Conservation (phyloP, 2,329 filamentous ascomycete species). For the Apiospora malaysiana region DNA sequence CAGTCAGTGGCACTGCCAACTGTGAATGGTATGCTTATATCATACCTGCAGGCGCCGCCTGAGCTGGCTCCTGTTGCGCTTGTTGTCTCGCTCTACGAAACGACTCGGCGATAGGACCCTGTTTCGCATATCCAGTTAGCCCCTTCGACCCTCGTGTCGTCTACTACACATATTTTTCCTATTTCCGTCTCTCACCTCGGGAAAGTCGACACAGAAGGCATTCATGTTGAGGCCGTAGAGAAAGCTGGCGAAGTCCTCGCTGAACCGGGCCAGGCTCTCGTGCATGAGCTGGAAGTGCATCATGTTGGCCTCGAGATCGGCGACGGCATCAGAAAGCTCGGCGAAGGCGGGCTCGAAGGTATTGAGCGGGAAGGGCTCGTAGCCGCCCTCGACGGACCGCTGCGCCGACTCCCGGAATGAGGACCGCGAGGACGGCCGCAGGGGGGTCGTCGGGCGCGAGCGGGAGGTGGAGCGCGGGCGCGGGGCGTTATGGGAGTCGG, state of each 20-base stretch:
- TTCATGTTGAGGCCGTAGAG: conserved; percentile 98
- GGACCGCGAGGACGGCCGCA: conserved; percentile 87
- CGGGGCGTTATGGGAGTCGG: conserved; percentile 13
- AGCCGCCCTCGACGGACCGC: conserved; percentile 56
- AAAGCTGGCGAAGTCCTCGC: conserved; percentile 94
- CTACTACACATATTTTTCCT: too few relatives aligned
- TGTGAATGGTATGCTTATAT: conserved; percentile 16
- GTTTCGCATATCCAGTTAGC: neutral
- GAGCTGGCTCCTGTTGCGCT: conserved; percentile 53
- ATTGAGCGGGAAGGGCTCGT: conserved; percentile 74
- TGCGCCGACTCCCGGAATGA: conserved; percentile 82
- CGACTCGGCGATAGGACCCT: conserved; percentile 85
- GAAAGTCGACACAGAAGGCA: conserved; percentile 97
- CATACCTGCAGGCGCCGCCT: conserved; percentile 27
- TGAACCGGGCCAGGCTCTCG: conserved; percentile 90
- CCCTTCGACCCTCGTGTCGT: too few relatives aligned
- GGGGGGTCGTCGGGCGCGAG: conserved; percentile 87
- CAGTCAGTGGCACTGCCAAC: neutral
- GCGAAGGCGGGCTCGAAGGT: conserved; percentile 88
- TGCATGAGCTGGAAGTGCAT: conserved; percentile 98
- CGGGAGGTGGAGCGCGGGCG: conserved; percentile 39
- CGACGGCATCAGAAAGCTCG: conserved; percentile 91
- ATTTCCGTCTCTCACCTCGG: conserved; percentile 67
- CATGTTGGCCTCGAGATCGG: conserved; percentile 95
- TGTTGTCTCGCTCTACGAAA: conserved; percentile 66